Evolutionary conservation across 352 stramenopile genomes (phyloP).

Genomic region (Globisporangium acanthophoron): DNA sequence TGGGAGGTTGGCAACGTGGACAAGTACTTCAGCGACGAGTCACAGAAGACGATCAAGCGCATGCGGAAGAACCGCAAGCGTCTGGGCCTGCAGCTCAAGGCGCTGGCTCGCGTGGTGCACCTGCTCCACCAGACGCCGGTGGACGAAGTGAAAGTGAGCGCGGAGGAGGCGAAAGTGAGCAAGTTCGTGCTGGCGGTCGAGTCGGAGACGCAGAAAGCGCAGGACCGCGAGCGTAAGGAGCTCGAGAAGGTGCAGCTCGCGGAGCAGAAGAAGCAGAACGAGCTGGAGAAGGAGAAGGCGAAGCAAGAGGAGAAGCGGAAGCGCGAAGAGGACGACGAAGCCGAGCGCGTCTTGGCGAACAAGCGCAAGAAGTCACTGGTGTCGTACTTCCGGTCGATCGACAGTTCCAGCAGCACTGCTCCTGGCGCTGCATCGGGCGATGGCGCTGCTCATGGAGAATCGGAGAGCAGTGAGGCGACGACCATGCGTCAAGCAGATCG

Average conservation of each 20-base stretch:
- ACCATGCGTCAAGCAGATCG: not conserved
- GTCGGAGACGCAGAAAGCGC: slow-evolving; percentile 51
- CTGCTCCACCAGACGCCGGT: slow-evolving; percentile 60
- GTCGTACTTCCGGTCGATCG: slow-evolving; percentile 57
- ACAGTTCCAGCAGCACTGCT: slow-evolving; percentile 11
- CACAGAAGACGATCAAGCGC: slow-evolving; percentile 71
- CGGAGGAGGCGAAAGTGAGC: slow-evolving; percentile 74
- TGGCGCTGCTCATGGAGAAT: not conserved
- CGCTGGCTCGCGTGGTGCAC: slow-evolving; percentile 55
- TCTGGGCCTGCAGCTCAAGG: slow-evolving; percentile 64
- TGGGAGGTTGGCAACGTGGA: slow-evolving; percentile 82
- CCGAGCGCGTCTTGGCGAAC: slow-evolving; percentile 31
- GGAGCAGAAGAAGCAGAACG: slow-evolving; percentile 55
- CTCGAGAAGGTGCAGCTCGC: slow-evolving; percentile 42
- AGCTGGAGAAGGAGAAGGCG: slow-evolving; percentile 48
- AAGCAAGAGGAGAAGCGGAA: slow-evolving; percentile 65
- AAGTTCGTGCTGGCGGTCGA: slow-evolving; percentile 69
- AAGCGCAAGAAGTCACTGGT: slow-evolving; percentile 66
- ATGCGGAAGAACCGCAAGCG: slow-evolving; percentile 79
- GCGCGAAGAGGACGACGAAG: slow-evolving; percentile 42
- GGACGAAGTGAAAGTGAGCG: slow-evolving; percentile 75
- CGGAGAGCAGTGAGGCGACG: not conserved
- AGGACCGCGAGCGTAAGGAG: slow-evolving; percentile 51
- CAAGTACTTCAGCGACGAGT: slow-evolving; percentile 59
- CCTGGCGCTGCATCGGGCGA: not conserved